phyloP scores from a whole-genome alignment of 331 rosid genomes.

The Acacia concinna region DNA sequence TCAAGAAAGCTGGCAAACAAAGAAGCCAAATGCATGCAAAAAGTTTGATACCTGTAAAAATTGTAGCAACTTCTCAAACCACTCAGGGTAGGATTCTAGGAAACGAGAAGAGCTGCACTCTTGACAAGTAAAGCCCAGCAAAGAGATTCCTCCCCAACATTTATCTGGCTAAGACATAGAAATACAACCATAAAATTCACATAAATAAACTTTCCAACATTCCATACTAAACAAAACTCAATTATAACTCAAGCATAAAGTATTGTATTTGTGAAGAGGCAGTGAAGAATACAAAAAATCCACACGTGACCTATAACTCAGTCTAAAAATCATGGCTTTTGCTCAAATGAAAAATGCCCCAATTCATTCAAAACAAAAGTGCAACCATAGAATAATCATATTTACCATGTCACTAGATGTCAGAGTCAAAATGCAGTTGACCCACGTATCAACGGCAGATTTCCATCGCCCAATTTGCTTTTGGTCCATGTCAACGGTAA shows the following conservation, averaged over 20 bases:
- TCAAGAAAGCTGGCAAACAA: not conserved
- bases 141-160: conserved; percentile 82
- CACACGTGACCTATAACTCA: not conserved
- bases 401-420: conserved; percentile 58
- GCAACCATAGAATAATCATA: not conserved
- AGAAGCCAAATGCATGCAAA: not conserved
- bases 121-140: conserved; percentile 79
- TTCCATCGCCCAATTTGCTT: conserved; percentile 54
- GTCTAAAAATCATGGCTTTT: not conserved
- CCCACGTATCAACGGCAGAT: conserved; percentile 68
- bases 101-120: conserved; percentile 74
- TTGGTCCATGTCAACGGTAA: conserved; percentile 32
- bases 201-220: not conserved
- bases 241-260: not conserved
- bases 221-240: not conserved
- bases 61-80: conserved; percentile 63
- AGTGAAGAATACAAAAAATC: not conserved
- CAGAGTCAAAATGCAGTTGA: conserved; percentile 54
- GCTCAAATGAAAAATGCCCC: not conserved
- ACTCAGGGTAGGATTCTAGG: conserved; percentile 54
- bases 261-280: not conserved
- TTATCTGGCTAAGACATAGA: conserved; percentile 74
- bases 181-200: conserved; percentile 27
- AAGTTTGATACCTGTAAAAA: conserved; percentile 60
- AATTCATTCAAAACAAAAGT: not conserved